A percentile compares a stretch with the other conserved stretches of the same genome.
phyloP scores from a whole-genome alignment of 1,139 yeast species.

The Pneumocystis canis region DNA sequence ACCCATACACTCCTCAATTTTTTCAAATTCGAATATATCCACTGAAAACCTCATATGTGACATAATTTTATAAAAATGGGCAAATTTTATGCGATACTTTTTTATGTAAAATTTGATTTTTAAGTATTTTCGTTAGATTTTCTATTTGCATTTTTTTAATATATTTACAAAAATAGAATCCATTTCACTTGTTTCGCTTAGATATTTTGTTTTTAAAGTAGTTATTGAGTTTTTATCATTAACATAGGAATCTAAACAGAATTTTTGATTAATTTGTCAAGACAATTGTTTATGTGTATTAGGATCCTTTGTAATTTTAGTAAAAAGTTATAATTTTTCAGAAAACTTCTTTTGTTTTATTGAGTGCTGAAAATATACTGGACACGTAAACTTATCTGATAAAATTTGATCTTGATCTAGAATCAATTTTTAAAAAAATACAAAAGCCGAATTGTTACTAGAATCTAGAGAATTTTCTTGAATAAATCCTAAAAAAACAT shows the following conservation, averaged over 20 bases:
- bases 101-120: background rate
- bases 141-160: background rate
- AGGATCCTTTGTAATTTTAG: background rate
- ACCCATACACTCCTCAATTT: constrained; percentile 22
- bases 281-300: background rate
- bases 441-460: background rate
- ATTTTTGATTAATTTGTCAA: background rate
- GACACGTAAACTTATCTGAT: background rate
- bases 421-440: background rate
- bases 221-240: background rate
- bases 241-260: background rate
- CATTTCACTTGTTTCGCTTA: background rate
- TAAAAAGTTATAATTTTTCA: background rate
- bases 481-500: background rate
- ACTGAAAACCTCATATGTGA: constrained; percentile 19
- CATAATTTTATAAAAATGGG: constrained; percentile 27
- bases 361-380: background rate
- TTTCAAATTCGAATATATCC: constrained; percentile 30
- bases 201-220: background rate
- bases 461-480: background rate
- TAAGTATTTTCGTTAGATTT: background rate
- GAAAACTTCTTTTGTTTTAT: background rate
- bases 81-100: constrained; percentile 1
- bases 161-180: background rate
- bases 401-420: background rate